Percentiles rank a stretch among this genome's conserved stretches.
phyloP scores from a whole-genome alignment of 345 rosid species.

The Linum trigynum region DNA sequence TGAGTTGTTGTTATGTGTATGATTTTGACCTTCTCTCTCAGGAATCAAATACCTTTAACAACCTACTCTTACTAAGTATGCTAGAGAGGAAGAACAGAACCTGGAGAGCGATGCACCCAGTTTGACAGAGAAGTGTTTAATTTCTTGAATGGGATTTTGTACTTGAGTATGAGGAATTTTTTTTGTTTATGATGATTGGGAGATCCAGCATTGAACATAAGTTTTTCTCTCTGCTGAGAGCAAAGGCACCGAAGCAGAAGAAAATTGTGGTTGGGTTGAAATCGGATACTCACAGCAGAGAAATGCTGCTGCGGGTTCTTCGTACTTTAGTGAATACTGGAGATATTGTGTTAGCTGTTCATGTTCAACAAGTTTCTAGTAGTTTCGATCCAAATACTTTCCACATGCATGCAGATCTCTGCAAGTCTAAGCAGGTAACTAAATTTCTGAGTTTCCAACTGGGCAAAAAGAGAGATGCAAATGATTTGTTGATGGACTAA shows the following conservation, averaged over 20 bases:
- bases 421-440: conserved; percentile 23
- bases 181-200: conserved; percentile 14
- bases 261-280: conserved; percentile 28
- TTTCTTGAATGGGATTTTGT: conserved; percentile 16
- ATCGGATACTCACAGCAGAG: conserved; percentile 27
- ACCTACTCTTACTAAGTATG: neutral
- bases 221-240: conserved; percentile 8
- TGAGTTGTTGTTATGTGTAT: neutral
- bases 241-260: conserved; percentile 17
- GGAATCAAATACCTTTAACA: neutral
- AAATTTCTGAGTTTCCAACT: neutral
- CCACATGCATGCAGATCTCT: conserved; percentile 33
- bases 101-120: neutral
- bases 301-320: conserved; percentile 22
- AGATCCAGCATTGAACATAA: conserved; percentile 7
- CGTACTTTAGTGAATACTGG: conserved; percentile 14
- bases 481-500: neutral
- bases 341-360: conserved; percentile 28
- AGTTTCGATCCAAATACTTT: conserved; percentile 30
- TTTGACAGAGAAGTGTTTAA: neutral
- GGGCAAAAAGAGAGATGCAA: too few species aligned
- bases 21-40: neutral
- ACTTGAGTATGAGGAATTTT: neutral
- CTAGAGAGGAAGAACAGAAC: neutral
- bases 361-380: conserved; percentile 24